Conservation (phyloP, 2,329 filamentous ascomycete species). For the Fusarium sp. region DNA sequence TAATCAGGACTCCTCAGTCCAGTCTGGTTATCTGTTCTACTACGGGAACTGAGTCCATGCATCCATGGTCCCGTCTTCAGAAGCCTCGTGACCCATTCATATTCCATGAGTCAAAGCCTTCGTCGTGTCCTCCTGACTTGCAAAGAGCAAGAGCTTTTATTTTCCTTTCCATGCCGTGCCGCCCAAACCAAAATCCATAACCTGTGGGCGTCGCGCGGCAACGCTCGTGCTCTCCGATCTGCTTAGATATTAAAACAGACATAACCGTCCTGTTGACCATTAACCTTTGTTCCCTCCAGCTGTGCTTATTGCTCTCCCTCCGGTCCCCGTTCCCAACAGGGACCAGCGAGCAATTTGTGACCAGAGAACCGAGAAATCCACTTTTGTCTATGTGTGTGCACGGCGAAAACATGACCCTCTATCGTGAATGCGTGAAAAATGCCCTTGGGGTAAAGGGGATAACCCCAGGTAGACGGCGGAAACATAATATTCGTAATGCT, state of each 20-base stretch:
- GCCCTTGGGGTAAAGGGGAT: conserved; percentile 48
- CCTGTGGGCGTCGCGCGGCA: conserved; percentile 53
- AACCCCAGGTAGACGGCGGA: conserved; percentile 54
- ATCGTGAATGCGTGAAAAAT: conserved; percentile 57
- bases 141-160: conserved; percentile 50
- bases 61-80: conserved; percentile 44
- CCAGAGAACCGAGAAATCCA: conserved; percentile 73
- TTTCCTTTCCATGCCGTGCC: conserved; percentile 48
- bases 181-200: conserved; percentile 54
- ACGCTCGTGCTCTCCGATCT: conserved; percentile 52
- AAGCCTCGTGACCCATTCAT: conserved; percentile 45
- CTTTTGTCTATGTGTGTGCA: conserved; percentile 70
- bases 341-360: conserved; percentile 53
- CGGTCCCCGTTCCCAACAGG: conserved; percentile 48
- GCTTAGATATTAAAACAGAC: conserved; percentile 48
- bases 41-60: conserved; percentile 42
- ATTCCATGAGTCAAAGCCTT: conserved; percentile 45
- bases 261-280: conserved; percentile 51
- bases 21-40: conserved; percentile 51
- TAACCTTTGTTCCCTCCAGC: conserved; percentile 48
- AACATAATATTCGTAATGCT: conserved; percentile 54
- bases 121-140: conserved; percentile 47
- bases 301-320: conserved; percentile 51
- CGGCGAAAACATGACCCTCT: conserved; percentile 60
- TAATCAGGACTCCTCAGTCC: conserved; percentile 50